Evolutionary conservation across 148 eudicot species (phyloP), one percentile per base, ranked within the genome.

Genomic region (Camellia japonica): DNA sequence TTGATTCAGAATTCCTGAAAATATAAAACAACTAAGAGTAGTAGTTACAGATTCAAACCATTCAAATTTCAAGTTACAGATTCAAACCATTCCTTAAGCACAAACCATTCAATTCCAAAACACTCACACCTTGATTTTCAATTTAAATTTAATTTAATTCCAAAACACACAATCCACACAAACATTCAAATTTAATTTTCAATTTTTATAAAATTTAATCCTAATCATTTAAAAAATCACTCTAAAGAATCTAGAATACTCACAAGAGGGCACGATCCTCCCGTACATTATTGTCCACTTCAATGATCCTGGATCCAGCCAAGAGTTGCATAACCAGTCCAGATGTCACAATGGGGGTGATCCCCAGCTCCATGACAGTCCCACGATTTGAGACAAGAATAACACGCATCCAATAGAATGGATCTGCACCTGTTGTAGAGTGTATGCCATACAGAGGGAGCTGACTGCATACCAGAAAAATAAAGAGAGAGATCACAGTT

Each of bases 381-480:
- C 97, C 97, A 82, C 97, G 93, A 78, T 85, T 93, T 49, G 94
- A 91, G 68, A 94, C 97, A 54, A 93, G 94, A 79, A 93, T 93
- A 41, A 88, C 97, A 84, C 94, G 97, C 94, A 93, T 93, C 97
- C 97, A 91, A 60, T 93, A 93, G 80, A 93, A 93, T 0, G 95
- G 93, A 68, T 91, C 95, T 11, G 87, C 92, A 1, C 92, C 95
- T 0, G 95, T 89, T 12, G 94, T 90, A 18, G 97, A 91, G 83
- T 91, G 95, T 56, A 91, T 93, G 68, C 97, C 97, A 84, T 93
- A 93, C n/a, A 93, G 82, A 61, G 97, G 97, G 69, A 93, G 92
- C 84, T 93, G 95, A 84, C 97, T 93, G 88, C 97, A 91, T 3
- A 93, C 93, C 79, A 93, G 81, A 80, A 93, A 93, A 58, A 93